These are phyloP conservation scores for Lablab purpureus DNA, from an alignment of 306 rosid genomes.

Conservation along the genomic window DNA sequence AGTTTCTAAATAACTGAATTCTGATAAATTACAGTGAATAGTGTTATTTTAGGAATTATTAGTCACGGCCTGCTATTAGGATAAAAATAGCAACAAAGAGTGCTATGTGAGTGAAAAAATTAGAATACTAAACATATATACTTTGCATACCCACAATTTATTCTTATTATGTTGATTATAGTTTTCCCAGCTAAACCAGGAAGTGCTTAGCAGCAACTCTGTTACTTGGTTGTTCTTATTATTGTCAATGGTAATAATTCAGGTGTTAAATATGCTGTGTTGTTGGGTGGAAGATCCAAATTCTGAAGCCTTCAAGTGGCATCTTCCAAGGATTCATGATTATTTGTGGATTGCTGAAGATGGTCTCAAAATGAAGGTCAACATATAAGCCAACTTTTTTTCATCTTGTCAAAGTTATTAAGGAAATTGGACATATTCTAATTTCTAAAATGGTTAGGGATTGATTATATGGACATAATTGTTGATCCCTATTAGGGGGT, in stretches of 20 bases:
- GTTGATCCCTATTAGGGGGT: not conserved
- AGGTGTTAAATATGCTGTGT: conserved; percentile 87
- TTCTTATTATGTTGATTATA: not conserved
- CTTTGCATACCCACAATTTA: conserved; percentile 23
- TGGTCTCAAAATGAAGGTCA: conserved; percentile 95
- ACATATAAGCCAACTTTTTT: conserved; percentile 39
- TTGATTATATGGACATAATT: conserved; percentile 34
- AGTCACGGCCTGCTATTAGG: too few species aligned
- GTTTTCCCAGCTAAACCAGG: not conserved
- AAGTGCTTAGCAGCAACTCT: conserved; percentile 31
- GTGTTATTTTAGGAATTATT: too few species aligned
- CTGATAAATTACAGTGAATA: too few species aligned
- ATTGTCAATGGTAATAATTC: conserved; percentile 41
- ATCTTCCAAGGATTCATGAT: conserved; percentile 85
- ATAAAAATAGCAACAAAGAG: too few species aligned
- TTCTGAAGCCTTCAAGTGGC: conserved; percentile 86
- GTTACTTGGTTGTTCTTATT: conserved; percentile 33
- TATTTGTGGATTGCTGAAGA: conserved; percentile 93
- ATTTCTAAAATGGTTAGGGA: conserved; percentile 34
- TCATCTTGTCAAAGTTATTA: conserved; percentile 40
- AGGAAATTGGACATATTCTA: conserved; percentile 26
- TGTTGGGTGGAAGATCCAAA: conserved; percentile 92
- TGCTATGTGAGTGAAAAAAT: too few species aligned
- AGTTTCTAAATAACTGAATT: too few species aligned
- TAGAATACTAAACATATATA: conserved; percentile 7